Percentiles rank a stretch among this genome's conserved stretches.
Conservation (phyloP, 164 flowering plant genomes). For the Vitis vinifera region DNA sequence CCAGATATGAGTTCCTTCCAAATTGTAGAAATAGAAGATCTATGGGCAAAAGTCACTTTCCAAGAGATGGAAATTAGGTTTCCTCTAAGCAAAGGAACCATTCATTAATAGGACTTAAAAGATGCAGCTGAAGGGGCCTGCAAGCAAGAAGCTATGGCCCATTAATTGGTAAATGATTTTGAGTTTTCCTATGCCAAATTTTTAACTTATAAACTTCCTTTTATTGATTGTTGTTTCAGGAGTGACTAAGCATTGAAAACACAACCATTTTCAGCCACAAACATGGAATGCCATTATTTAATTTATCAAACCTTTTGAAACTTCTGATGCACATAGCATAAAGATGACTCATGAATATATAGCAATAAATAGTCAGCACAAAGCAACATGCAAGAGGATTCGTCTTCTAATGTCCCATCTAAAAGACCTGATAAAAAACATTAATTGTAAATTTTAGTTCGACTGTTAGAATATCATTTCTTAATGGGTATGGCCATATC, state of each 20-base stretch:
- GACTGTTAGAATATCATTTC: neutral
- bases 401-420: neutral
- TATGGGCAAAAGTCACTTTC: neutral
- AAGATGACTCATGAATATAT: neutral
- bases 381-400: neutral
- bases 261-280: neutral
- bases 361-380: neutral
- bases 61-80: neutral
- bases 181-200: no score
- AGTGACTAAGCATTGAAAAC: neutral
- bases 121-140: neutral
- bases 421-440: neutral
- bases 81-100: neutral
- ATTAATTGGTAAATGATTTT: no score
- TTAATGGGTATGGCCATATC: neutral
- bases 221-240: no score
- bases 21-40: neutral
- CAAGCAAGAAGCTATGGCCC: no score
- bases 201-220: no score
- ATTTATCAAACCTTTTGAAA: neutral
- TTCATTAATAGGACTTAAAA: neutral
- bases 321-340: neutral
- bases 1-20: constrained; percentile 3
- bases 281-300: neutral
- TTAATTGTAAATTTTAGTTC: neutral